Evolutionary conservation across 164 flowering plant genomes (phyloP), one percentile per base, ranked within the genome.

Genomic region (Cinnamomum micranthum): DNA sequence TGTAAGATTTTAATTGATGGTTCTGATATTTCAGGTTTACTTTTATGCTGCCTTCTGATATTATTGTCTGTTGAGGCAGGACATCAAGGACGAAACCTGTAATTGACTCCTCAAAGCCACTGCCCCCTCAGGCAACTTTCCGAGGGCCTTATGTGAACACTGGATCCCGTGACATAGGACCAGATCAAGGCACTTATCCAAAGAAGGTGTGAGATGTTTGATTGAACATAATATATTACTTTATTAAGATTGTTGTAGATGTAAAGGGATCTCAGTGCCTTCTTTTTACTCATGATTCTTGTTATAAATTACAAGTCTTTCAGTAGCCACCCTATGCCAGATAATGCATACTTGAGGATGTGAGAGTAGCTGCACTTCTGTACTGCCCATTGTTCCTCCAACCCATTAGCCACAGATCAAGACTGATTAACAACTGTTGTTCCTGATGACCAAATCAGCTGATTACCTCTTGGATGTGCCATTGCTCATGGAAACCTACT

Each of bases 71-170:
- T 64, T 80, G 12, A 33, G 82, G 27, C 80, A 94, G 94, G 83
- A 87, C 95, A 50, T 80, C 89, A 19, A 87, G 69, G 79, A 60
- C 60, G 24, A 80, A 79, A 77, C 98, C 98, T 60, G 87, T 92
- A 33, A 93, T 95, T 58, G 97, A 96, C 77, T 85, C 98, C 14
- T 82, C 99, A 76, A 96, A 94, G 82, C 88, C 97, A 1, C 80
- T 96, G 25, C 97, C 98, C 24, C 97, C 98, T 1, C 99, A 92
- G 79, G 98, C 98, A 28, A 94, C 97, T 65, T 92, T 89, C 47
- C 87, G 97, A 76, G 97, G 99, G 62, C 98, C 99, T 73, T 94
- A 94, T 74, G 80, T 96, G 51, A 93, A 96, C 85, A 93, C 95
- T 6, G 99, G 98, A 65, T 96, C 98, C 19, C 97, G 95, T 9